Percentiles rank a stretch among this genome's conserved stretches.
Evolutionary conservation across 768 basidiomycete genomes (phyloP).

Genomic region (Leccinum fibrillosum): DNA sequence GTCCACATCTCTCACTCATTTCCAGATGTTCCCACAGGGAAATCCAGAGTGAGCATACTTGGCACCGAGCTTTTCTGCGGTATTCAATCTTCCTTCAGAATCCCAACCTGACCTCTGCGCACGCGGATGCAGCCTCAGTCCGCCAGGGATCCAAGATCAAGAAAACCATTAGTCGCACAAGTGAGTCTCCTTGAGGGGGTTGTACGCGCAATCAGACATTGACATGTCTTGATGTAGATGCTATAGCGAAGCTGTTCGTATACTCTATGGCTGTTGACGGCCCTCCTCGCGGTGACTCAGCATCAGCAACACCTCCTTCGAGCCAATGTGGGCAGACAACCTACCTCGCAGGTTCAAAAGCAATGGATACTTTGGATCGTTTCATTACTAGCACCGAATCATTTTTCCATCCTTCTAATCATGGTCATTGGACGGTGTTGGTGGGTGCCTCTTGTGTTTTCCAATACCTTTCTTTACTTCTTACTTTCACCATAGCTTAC

Average conservation of each 20-base stretch:
- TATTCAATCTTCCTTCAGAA: slow-evolving; percentile 38
- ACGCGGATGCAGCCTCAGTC: slow-evolving; percentile 64
- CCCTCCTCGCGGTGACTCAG: slow-evolving; percentile 45
- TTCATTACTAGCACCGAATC: slow-evolving; percentile 90
- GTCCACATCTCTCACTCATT: slow-evolving; percentile 36
- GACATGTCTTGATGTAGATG: slow-evolving; percentile 41
- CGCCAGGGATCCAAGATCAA: slow-evolving; percentile 60
- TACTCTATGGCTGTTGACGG: slow-evolving; percentile 90
- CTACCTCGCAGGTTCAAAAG: slow-evolving; percentile 79
- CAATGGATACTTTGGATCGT: slow-evolving; percentile 83
- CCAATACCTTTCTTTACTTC: slow-evolving; percentile 9
- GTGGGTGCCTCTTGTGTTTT: slow-evolving; percentile 7
- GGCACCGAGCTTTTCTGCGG: background rate
- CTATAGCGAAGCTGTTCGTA: slow-evolving; percentile 80
- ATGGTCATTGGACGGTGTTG: slow-evolving; percentile 71
- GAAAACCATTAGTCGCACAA: slow-evolving; percentile 62
- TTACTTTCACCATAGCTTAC: slow-evolving; percentile 48
- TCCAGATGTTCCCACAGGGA: slow-evolving; percentile 49
- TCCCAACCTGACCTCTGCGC: slow-evolving; percentile 60
- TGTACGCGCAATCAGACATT: background rate
- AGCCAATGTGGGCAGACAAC: slow-evolving; percentile 44
- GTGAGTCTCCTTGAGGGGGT: slow-evolving; percentile 32
- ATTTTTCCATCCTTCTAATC: slow-evolving; percentile 95
- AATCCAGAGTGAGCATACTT: slow-evolving; percentile 47
- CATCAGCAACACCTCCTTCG: slow-evolving; percentile 63